phyloP scores from a whole-genome alignment of 164 flowering plant genomes.

The Stephania japonica region DNA sequence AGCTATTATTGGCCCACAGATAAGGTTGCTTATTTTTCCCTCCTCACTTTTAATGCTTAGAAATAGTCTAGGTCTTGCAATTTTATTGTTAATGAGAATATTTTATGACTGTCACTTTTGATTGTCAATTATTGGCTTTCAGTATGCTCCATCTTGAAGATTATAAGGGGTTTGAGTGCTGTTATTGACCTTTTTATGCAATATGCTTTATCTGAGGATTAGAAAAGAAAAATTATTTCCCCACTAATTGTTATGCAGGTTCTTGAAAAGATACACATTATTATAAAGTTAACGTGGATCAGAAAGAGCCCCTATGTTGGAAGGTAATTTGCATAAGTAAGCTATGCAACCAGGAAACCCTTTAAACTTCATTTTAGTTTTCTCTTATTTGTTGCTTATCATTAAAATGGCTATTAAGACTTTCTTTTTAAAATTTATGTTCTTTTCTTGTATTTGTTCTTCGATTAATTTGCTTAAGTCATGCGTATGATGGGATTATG shows the following conservation, averaged over 20 bases:
- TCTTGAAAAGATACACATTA: conserved; percentile 42
- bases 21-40: neutral
- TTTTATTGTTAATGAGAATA: too few species aligned
- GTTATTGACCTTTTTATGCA: neutral
- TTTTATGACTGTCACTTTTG: too few species aligned
- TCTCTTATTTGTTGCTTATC: neutral
- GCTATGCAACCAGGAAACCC: neutral
- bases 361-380: neutral
- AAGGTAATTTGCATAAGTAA: conserved; percentile 33
- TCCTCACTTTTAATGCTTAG: neutral
- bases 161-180: too few species aligned
- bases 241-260: conserved; percentile 39
- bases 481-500: neutral
- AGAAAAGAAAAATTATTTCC: neutral
- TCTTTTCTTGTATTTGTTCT: neutral
- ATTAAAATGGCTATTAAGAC: neutral
- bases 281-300: conserved; percentile 76
- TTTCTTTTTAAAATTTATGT: too few species aligned
- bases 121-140: neutral
- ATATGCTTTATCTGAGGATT: neutral
- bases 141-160: neutral
- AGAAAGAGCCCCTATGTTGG: conserved; percentile 61
- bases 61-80: neutral
- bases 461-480: neutral
- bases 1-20: neutral